Conservation (phyloP, 306 rosid genomes). For the Castanea mollissima region DNA sequence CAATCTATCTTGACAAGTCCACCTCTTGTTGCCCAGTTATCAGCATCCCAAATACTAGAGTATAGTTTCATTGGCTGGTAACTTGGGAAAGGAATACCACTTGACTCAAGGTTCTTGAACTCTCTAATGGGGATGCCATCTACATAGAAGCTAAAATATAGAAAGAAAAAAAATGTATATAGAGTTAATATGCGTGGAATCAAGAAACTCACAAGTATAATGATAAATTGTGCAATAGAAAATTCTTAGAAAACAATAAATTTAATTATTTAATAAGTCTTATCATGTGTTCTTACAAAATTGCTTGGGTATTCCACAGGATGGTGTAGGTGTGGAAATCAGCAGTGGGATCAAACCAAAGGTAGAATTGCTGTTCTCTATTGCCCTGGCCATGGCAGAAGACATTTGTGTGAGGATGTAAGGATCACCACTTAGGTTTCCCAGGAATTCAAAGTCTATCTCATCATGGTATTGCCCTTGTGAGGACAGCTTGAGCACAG, state of each 20-base stretch:
- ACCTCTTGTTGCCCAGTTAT: slow-evolving; percentile 36
- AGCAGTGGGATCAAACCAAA: slow-evolving; percentile 44
- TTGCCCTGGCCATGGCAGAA: slow-evolving; percentile 38
- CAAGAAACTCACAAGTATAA: too few species aligned
- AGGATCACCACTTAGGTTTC: slow-evolving; percentile 32
- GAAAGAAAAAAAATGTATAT: background rate
- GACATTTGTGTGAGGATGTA: slow-evolving; percentile 42
- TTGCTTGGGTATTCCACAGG: slow-evolving; percentile 34
- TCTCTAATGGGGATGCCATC: slow-evolving; percentile 38
- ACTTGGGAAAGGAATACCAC: slow-evolving; percentile 25
- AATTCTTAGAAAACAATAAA: too few species aligned
- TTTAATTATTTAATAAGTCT: too few species aligned
- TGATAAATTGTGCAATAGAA: too few species aligned
- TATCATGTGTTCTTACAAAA: slow-evolving; percentile 19
- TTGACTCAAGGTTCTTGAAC: slow-evolving; percentile 33
- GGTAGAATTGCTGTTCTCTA: slow-evolving; percentile 35
- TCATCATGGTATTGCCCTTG: slow-evolving; percentile 34
- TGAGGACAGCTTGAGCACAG: slow-evolving; percentile 29
- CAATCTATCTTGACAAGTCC: slow-evolving; percentile 26
- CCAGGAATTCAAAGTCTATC: slow-evolving; percentile 52
- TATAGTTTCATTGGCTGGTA: slow-evolving; percentile 37
- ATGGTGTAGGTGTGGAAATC: slow-evolving; percentile 42
- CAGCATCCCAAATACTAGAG: slow-evolving; percentile 46
- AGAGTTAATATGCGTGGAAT: background rate
- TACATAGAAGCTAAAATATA: slow-evolving; percentile 29